Evolutionary conservation across 176 grass and related monocot species (phyloP), one percentile per base, ranked within the genome.

Genomic region (Rhynchospora tenuis): DNA sequence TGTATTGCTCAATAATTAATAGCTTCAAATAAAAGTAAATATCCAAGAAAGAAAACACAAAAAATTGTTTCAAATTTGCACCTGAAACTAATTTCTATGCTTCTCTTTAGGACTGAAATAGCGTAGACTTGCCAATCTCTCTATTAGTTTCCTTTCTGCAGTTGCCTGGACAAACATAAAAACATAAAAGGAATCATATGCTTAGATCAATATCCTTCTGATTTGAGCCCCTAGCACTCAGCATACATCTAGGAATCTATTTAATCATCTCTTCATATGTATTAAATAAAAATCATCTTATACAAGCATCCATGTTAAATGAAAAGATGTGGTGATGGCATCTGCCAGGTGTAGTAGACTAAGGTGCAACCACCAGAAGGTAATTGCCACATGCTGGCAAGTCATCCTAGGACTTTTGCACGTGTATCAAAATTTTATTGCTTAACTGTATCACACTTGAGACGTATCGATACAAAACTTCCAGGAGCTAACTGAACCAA

Each of bases 61-160:
- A 69, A 33, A 76, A 9, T 76, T 76, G 72, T 27, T 9, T 54
- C 5, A 51, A 75, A 28, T 75, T 54, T 52, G 66, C 23, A 16
- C 22, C 47, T 9, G 14, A 54, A 75, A 52, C 72, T 54, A 54
- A 27, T 74, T 28, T 52, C 13, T 76, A 76, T 76, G 17, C 9
- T 54, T 55, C 12, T 54, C 47, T 71, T 10, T 23, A 76, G 63
- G 19, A 81, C 28, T 84, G 73, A 91, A 63, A 68, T 94, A 98
- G 85, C 90, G 86, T 84, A 93, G 83, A 77, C 66, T 78, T 88
- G 65, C 91, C 74, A 98, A 89, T 73, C 94, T 91, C 89, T 93
- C 92, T 7, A 92, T 64, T 33, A 98, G 87, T 67, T 93, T 93
- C 86, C 87, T 93, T 86, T 94, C 89, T 27, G 92, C 90, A 79